Evolutionary conservation across 441 rosid species (phyloP), one percentile per base, ranked within the genome.

Genomic region (Euphorbia schlechtendalii): DNA sequence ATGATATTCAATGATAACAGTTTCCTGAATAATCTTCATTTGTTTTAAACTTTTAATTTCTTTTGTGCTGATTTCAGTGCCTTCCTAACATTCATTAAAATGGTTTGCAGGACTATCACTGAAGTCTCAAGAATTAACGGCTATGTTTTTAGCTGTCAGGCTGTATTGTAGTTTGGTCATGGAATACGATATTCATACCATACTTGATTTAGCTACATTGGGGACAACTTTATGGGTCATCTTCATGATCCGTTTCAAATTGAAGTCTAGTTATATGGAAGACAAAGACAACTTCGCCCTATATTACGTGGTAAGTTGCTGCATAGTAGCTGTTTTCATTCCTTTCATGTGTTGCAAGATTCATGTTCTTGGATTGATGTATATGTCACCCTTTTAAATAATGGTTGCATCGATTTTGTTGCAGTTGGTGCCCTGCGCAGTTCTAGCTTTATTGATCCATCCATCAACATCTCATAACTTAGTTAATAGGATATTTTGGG

Each of bases 181-280:
- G 99, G 99, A 94, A 73, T 90, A 90, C 77, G 99, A 94, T 80
- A 90, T 94, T 70, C 99, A 94, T 68, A 94, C 99, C 20, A 1
- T 94, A 56, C 91, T 94, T 48, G 99, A 94, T 79, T 81, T 91
- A 71, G 89, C 97, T 64, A 94, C 99, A 1, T 64, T 94, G 81
- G 97, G 77, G 7, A 90, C 99, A 20, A 94, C 99, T 28, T 77
- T 94, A 20, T 94, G 99, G 99, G 99, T 94, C 80, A 94, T 94
- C 56, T 94, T 78, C 75, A 90, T 86, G 93, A 94, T 94, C 76
- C 96, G 96, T 53, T 90, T 90, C 82, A 90, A 86, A 48, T 71
- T 94, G 65, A 89, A 70, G 78, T 84, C 99, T 61, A 89, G 96
- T 76, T 94, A 94, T 81, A 90, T 94, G 97, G 96, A 82, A 28